These are phyloP conservation scores for Aspergillus affinis DNA, from an alignment of 495 filamentous ascomycete genomes.

Conservation along the genomic window DNA sequence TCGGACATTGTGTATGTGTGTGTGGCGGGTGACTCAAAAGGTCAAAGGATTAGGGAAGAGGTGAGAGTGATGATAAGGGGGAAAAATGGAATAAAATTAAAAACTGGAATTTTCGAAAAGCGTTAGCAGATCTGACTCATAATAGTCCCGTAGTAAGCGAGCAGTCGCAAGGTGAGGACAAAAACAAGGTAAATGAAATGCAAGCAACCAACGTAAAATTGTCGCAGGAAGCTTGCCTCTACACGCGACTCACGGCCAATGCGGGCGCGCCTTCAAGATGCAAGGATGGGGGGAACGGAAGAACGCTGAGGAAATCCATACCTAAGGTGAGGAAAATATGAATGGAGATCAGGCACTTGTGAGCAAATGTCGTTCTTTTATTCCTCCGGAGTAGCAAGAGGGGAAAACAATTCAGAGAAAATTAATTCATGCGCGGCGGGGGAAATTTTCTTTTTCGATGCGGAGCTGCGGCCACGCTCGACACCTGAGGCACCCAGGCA, in stretches of 20 bases:
- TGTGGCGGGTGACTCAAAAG: conserved; percentile 10
- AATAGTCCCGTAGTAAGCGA: neutral
- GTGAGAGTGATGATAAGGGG: neutral
- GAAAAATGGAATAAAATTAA: neutral
- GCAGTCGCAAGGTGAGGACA: neutral
- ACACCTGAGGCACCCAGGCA: conserved; percentile 33
- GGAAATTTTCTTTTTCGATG: conserved; percentile 37
- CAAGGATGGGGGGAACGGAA: neutral
- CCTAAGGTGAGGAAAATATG: neutral
- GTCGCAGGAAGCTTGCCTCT: neutral
- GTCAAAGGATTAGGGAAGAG: neutral
- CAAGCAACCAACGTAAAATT: neutral
- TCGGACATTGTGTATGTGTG: conserved; percentile 35
- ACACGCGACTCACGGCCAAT: neutral
- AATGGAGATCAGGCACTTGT: conserved; percentile 5
- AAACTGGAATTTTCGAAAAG: neutral
- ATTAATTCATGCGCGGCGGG: conserved; percentile 28
- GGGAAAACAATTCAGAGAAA: conserved; percentile 7
- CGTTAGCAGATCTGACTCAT: conserved; percentile 3
- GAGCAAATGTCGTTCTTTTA: conserved; percentile 6
- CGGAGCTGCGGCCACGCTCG: conserved; percentile 25
- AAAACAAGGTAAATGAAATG: neutral
- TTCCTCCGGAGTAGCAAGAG: neutral
- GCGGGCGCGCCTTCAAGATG: neutral
- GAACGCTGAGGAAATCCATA: neutral